Evolutionary conservation across 768 basidiomycete genomes (phyloP), one percentile per base, ranked within the genome.

Genomic region (Daedalea quercina): DNA sequence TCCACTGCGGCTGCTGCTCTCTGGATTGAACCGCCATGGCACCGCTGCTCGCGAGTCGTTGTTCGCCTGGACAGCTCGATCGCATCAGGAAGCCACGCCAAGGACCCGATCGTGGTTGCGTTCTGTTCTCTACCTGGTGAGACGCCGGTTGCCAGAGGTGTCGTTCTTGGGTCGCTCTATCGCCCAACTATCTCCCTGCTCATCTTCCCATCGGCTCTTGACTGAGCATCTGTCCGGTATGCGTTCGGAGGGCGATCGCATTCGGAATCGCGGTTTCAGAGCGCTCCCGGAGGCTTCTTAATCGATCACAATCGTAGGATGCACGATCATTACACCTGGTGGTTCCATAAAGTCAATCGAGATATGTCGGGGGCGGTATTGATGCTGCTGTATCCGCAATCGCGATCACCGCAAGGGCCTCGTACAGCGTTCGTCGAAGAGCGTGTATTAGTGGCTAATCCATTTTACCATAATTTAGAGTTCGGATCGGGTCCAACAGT

Each of bases 331-430:
- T 22, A 20, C 25, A 49, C 34, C 34, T 47, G 24, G 20, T 35
- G 15, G 19, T 49, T 40, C 48, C 48, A 40, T 40, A 28, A 22
- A 49, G 48, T 28, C 31, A 43, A 51, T 51, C 50, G 50, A 51
- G 50, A 51, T 51, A 37, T 4, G 13, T 37, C 37, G 50, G 23
- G 41, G 50, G 41, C 50, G 50, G 50, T 37, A 19, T 35, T 24
- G 40, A 51, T 51, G 41, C 50, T 15, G 15, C 19, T 17, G 37
- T 6, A 11, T 31, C 4, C 37, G 37, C 37, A 19, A 40, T 40
- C 37, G 37, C 37, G 15, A 40, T 40, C 19, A 40, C 15, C 3
- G 3, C 17, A 15, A 15, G 37, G 37, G 15, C 37, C 37, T 40
- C 37, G 37, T 40, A 40, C 15, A 40, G 44, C 7, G 44, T 22